These are phyloP conservation scores for Chenopodium album DNA, from an alignment of 148 eudicot genomes.

Conservation along the genomic window DNA sequence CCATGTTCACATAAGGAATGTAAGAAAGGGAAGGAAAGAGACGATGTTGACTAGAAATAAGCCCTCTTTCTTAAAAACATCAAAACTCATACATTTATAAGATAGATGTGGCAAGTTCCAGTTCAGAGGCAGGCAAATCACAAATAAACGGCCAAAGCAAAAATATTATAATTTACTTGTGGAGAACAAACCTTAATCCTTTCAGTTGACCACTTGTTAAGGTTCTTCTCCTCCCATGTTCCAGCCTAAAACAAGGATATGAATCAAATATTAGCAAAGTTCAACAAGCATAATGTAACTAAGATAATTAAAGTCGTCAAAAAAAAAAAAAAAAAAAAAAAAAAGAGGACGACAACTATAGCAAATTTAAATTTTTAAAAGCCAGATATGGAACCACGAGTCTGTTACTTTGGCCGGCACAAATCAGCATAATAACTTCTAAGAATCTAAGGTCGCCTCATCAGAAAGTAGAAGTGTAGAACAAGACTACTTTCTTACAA, in stretches of 20 bases:
- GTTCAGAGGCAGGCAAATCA: not conserved
- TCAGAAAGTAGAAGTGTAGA: not conserved
- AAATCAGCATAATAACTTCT: too few relatives aligned
- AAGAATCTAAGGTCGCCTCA: not conserved
- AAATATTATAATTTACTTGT: not conserved
- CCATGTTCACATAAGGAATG: not conserved
- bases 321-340: too few relatives aligned
- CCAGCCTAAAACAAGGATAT: conserved; percentile 63
- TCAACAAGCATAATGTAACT: not conserved
- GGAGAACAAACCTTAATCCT: conserved; percentile 72
- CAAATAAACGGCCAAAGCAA: not conserved
- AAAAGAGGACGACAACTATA: too few relatives aligned
- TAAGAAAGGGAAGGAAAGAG: not conserved
- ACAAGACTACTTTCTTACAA: not conserved
- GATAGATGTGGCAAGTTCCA: not conserved
- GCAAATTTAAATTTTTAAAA: not conserved
- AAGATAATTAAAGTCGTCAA: not conserved
- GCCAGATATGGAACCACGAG: too few relatives aligned
- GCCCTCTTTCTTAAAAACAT: not conserved
- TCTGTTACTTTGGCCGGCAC: not conserved
- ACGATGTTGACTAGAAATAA: not conserved
- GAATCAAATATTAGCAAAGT: not conserved
- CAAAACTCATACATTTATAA: not conserved
- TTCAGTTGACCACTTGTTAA: conserved; percentile 81
- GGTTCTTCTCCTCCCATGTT: conserved; percentile 98